Evolutionary conservation across 2,329 filamentous ascomycete species (phyloP), one percentile per base, ranked within the genome.

Genomic region (Hypoxylon rubiginosum): DNA sequence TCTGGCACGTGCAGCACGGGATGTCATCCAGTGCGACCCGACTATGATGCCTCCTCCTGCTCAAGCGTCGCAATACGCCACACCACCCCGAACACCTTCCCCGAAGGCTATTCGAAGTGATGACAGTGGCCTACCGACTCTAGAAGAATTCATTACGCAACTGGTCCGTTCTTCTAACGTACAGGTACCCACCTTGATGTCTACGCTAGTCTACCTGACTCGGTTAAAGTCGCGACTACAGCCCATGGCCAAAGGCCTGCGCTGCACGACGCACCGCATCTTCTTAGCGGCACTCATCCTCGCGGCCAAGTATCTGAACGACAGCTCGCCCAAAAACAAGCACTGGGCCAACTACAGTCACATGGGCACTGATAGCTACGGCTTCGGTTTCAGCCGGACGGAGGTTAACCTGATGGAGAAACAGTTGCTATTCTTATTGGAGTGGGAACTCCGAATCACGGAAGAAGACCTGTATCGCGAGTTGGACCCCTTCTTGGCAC

Each of bases 381-480:
- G 85, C 76, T 99, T 98, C 76, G 92, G 94, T 73, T 98, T 99
- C 85, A 95, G 90, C 75, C 87, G 94, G 72, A 96, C 93, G 36
- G 96, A 99, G 82, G 96, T 99, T 75, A 99, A 99, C 84, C 86
- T 98, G 68, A 99, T 99, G 96, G 96, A 99, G 87, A 97, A 97
- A 87, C 96, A 99, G 82, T 87, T 99, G 30, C 90, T 99, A 56
- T 96, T 93, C 84, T 88, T 99, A 46, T 86, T 99, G 49, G 92
- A 97, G 78, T 99, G 94, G 93, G 93, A 99, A 72, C 88, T 97
- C 66, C 88, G 92, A 72, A 94, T 99, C 76, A 90, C 86, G 45
- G 89, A 94, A 76, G 86, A 94, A 60, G 94, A 98, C 74, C 90
- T 99, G 46, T 93, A 97, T 83, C 85, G 85, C 71, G 92, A 97